Conservation (phyloP, 805 yeast genomes). For the Wickerhamiella alocasiicola region DNA sequence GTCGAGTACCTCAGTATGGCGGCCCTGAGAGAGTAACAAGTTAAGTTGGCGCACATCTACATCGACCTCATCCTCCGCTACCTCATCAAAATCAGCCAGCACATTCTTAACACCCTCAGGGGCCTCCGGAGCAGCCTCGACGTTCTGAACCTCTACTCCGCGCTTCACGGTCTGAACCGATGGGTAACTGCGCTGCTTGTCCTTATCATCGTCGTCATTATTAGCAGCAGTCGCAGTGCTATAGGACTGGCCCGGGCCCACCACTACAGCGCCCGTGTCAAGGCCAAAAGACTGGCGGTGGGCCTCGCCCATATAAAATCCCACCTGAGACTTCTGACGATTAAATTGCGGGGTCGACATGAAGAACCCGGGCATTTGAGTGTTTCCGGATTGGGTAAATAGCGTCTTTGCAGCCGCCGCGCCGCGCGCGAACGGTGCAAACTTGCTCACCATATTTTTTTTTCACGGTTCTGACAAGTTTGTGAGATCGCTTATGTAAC, state of each 20-base stretch:
- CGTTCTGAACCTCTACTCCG: neutral
- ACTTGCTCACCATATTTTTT: constrained; percentile 2
- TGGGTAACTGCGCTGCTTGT: neutral
- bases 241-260: constrained; percentile 1
- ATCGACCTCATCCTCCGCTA: neutral
- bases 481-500: too few relatives aligned
- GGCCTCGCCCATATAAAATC: constrained; percentile 17
- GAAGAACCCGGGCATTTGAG: constrained; percentile 29
- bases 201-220: constrained; percentile 13
- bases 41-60: neutral
- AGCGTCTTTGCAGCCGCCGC: constrained; percentile 30
- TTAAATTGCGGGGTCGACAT: constrained; percentile 30
- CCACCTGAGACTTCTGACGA: constrained; percentile 30
- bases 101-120: neutral
- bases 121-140: neutral
- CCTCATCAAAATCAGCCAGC: neutral
- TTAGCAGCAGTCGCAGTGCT: constrained; percentile 1
- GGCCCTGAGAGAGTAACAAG: neutral
- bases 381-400: constrained; percentile 25
- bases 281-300: constrained; percentile 15
- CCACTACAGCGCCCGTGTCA: constrained; percentile 8
- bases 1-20: constrained; percentile 8
- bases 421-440: constrained; percentile 11
- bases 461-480: neutral
- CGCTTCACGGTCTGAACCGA: neutral